Evolutionary conservation across 129 eudicot genomes (phyloP).

Genomic region (Pulicaria dysenterica): DNA sequence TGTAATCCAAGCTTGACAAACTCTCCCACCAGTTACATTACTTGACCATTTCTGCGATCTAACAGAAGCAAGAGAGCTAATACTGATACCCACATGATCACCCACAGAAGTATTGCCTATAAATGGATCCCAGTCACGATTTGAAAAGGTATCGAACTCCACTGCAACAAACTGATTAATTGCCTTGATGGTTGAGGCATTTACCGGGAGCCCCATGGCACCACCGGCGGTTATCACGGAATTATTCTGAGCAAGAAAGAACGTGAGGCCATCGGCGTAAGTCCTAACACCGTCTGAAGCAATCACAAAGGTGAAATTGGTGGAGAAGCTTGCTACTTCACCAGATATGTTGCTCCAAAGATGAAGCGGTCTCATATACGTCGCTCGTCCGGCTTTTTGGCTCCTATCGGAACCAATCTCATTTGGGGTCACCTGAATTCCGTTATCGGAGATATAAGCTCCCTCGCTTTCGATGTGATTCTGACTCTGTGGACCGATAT

Average conservation of each 20-base stretch:
- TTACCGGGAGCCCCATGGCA: conserved; percentile 33
- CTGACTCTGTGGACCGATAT: neutral
- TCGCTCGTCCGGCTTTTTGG: conserved; percentile 6
- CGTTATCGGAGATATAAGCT: conserved; percentile 19
- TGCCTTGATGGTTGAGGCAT: neutral
- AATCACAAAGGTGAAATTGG: conserved; percentile 40
- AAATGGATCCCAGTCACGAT: conserved; percentile 32
- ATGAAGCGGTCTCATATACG: conserved; percentile 30
- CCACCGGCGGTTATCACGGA: conserved; percentile 12
- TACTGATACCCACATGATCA: conserved; percentile 45
- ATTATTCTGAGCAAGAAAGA: conserved; percentile 34
- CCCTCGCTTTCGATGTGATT: neutral
- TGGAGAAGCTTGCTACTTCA: conserved; percentile 38
- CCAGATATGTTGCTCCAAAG: conserved; percentile 33
- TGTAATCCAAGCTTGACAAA: conserved; percentile 45
- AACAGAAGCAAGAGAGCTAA: conserved; percentile 40
- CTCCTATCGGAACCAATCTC: neutral
- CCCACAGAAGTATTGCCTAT: neutral
- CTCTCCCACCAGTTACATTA: conserved; percentile 30
- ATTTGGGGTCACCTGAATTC: conserved; percentile 33
- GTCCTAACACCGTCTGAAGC: neutral
- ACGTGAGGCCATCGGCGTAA: conserved; percentile 36
- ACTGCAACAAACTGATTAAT: conserved; percentile 45
- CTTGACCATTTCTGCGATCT: conserved; percentile 29
- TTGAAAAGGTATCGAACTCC: conserved; percentile 49